Conservation (phyloP, 306 rosid genomes). For the Cucumis sativus region Cucumber_9930_V3 NC_026655.2:12380501-12381000, state of each 20-base stretch:
- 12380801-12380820: background rate
- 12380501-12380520: slow-evolving; percentile 82
- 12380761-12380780: background rate
- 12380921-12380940: background rate
- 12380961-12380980: slow-evolving; percentile 76
- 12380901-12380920: background rate
- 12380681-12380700: background rate
- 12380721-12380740: background rate
- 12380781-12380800: background rate
- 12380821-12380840: background rate
- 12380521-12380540: slow-evolving; percentile 46
- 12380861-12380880: background rate
- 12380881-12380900: background rate
- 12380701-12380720: background rate
- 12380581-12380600: too few species aligned
- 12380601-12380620: too few species aligned
- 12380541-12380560: slow-evolving; percentile 77
- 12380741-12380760: background rate
- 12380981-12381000: slow-evolving; percentile 95
- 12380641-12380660: too few species aligned
- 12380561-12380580: background rate
- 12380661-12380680: too few species aligned
- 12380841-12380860: background rate
- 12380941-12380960: slow-evolving; percentile 52
- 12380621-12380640: too few species aligned